Conservation (phyloP, 1,284 basidiomycete species). For the Apiotrichum laibachii region DNA sequence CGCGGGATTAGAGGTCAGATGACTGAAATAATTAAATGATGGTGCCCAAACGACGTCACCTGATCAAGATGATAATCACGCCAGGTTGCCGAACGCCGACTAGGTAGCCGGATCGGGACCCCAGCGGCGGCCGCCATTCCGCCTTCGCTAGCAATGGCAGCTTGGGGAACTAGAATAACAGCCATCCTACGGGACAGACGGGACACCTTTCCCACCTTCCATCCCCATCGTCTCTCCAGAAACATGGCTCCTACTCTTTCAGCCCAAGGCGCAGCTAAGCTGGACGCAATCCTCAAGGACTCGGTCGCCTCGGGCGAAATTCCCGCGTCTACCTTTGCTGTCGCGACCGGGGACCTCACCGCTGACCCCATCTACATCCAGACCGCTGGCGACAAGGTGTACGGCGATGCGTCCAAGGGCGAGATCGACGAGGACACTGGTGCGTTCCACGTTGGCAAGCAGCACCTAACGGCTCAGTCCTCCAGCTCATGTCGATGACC, state of each 20-base stretch:
- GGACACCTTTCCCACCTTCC: background rate
- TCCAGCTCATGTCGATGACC: slow-evolving; percentile 41
- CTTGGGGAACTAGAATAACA: background rate
- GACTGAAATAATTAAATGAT: too few relatives aligned
- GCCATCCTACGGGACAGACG: background rate
- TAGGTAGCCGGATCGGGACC: too few relatives aligned
- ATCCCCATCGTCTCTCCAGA: background rate
- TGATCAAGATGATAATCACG: too few relatives aligned
- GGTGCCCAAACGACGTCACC: too few relatives aligned
- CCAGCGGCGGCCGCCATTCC: too few relatives aligned
- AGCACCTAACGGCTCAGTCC: slow-evolving; percentile 16
- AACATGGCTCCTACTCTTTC: slow-evolving; percentile 7
- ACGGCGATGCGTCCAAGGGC: slow-evolving; percentile 28
- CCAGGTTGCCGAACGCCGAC: too few relatives aligned
- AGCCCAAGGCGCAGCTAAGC: slow-evolving; percentile 21
- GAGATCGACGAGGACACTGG: slow-evolving; percentile 35
- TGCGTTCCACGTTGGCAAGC: slow-evolving; percentile 13
- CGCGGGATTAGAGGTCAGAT: too few relatives aligned
- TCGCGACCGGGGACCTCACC: slow-evolving; percentile 22
- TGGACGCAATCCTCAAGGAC: slow-evolving; percentile 27
- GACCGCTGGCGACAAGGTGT: slow-evolving; percentile 29
- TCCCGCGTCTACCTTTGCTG: slow-evolving; percentile 34
- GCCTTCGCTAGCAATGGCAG: too few relatives aligned
- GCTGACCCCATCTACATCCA: slow-evolving; percentile 27
- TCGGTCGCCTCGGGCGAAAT: slow-evolving; percentile 22